Evolutionary conservation across 108 stramenopile genomes (phyloP), one percentile per base, ranked within the genome.

Genomic region (Fragilariopsis cylindrus): DNA sequence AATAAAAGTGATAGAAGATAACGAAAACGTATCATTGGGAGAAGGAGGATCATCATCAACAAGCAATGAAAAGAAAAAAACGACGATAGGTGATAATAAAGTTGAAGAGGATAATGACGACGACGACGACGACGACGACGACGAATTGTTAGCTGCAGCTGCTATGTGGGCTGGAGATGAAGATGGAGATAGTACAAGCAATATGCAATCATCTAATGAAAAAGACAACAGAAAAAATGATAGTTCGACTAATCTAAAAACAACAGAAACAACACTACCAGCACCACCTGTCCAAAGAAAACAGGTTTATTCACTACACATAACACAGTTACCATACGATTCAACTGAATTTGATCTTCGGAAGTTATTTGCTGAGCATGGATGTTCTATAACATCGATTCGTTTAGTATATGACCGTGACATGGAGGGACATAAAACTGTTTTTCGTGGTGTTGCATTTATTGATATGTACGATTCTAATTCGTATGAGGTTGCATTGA

Each of bases 401-500:
- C 87, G 93, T n/a, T 66, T 91, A 50, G 93, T 94, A 3, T 91
- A 89, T 50, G 90, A 93, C 68, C 77, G 66, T 4, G 79, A 86
- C 66, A 65, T 58, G 13, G 48, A 70, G 19, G 77, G 82, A 5
- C 57, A 67, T 43, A 77, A 81, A 11, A 85, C 87, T 18, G 72
- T 76, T 15, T 94, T 91, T 76, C 86, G 89, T n/a, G 93, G 93
- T 7, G 93, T 94, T 2, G 93, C 93, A 6, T 94, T 94, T 79
- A 80, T 90, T 5, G 93, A 94, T 71, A 18, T 91, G 3, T 78
- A 78, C 30, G 85, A 94, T 71, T 73, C 82, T 47, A 39, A 68
- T 8, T 91, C 90, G 3, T 91, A 84, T 65, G 65, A 89, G 30
- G 71, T 18, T 13, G 90, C 85, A 12, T 57, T 89, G 8, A 72